Conservation (phyloP, 2,329 filamentous ascomycete species). For the Thielaviopsis punctulata region DNA sequence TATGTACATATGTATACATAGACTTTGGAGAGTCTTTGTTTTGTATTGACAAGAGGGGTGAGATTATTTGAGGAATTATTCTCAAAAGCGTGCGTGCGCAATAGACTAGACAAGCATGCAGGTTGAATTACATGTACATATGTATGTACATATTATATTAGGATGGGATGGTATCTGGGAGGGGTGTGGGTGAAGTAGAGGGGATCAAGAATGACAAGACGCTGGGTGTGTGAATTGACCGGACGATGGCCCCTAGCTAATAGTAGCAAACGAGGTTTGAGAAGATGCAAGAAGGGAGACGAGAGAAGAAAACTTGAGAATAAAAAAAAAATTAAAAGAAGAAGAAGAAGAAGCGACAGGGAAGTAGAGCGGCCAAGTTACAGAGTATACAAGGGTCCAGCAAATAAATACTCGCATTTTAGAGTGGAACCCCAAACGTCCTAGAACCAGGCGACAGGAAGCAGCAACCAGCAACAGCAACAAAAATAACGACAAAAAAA, state of each 20-base stretch:
- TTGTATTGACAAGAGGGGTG: background rate
- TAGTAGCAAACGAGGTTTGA: slow-evolving; percentile 3
- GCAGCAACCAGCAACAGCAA: too few species aligned
- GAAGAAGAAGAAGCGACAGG: background rate
- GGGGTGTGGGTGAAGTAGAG: background rate
- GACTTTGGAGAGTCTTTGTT: background rate
- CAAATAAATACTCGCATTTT: background rate
- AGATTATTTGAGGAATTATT: background rate
- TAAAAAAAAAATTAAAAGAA: background rate
- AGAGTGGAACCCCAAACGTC: background rate
- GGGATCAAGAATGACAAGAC: background rate
- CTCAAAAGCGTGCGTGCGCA: background rate
- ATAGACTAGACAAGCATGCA: background rate
- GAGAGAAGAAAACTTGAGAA: slow-evolving; percentile 1
- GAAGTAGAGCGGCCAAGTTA: background rate
- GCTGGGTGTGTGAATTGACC: slow-evolving; percentile 1
- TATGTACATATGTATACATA: too few species aligned
- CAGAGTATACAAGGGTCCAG: background rate
- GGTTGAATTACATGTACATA: too few species aligned
- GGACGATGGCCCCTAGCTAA: background rate
- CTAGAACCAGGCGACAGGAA: background rate
- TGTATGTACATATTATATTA: too few species aligned
- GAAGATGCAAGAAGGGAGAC: slow-evolving; percentile 3
- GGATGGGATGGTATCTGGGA: background rate
- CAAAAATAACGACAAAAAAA: background rate